Evolutionary conservation across 2,329 filamentous ascomycete genomes (phyloP), one percentile per base, ranked within the genome.

Genomic region (Chaetothyriales sp.): DNA sequence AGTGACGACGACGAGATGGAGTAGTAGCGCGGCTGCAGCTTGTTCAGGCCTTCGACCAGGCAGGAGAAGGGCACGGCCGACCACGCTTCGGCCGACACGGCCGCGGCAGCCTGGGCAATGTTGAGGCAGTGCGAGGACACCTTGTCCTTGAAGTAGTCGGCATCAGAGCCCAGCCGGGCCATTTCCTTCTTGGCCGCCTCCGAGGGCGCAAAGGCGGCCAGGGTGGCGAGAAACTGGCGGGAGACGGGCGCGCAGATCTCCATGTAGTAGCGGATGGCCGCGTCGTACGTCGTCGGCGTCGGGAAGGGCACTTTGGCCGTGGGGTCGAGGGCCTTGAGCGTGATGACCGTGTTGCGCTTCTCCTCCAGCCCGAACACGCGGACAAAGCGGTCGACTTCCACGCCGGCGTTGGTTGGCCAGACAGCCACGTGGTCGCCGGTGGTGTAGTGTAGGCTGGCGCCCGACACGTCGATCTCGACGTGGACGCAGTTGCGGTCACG

Each of bases 251-350:
- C 89, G 66, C 89, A 87, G 59, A 95, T 92, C 72, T 98, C 94
- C 75, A 98, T 85, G 70, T 98, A 90, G 71, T 95, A 98, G 60
- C 92, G 86, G 54, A 86, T 75, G 58, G 90, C 88, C 53, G 90
- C 85, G 70, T 97, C 90, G 70, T 90, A 97, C 1, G 92, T 98
- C 15, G 92, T 97, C 5, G 92, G 92, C 4, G 89, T 89, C 18
- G 94, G 94, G 74, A 98, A 97, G 6, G 92, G 92, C 46, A 98
- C 89, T 73, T 95, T 97, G 60, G 92, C 89, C 7, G 92, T 97
- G 44, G 89, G 82, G 69, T 98, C 94, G 43, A 95, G 80, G 53
- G 87, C 83, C 73, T 94, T 95, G 67, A 98, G 82, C 57, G 79
- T 82, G 67, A 98, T 82, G 52, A 97, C 90, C 1, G 76, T 77